Evolutionary conservation across 2,329 filamentous ascomycete genomes (phyloP).

Genomic region (Coniosporium tulheliwenetii): DNA sequence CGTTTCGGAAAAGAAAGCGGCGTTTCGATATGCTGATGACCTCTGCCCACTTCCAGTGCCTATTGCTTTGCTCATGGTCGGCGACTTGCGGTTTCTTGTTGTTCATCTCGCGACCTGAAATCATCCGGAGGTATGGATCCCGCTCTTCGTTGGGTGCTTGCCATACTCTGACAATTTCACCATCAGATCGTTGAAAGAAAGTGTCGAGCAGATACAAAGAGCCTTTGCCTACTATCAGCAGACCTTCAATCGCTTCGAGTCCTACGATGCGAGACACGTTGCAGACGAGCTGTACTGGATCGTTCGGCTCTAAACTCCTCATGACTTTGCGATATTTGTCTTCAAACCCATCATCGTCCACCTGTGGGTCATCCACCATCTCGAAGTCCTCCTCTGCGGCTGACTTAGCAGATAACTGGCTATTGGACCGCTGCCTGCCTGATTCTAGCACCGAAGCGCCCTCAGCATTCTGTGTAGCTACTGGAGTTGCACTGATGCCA

Average conservation of each 20-base stretch:
- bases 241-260: constrained; percentile 81
- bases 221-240: constrained; percentile 84
- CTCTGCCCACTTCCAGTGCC: constrained; percentile 88
- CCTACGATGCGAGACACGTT: constrained; percentile 92
- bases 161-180: constrained; percentile 93
- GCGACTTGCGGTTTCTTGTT: constrained; percentile 31
- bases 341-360: constrained; percentile 73
- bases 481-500: not conserved
- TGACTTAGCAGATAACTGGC: constrained; percentile 25
- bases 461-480: constrained; percentile 2
- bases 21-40: constrained; percentile 93
- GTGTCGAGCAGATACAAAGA: constrained; percentile 90
- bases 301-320: constrained; percentile 77
- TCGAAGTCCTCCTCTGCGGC: constrained; percentile 81
- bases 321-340: constrained; percentile 98
- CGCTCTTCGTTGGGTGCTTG: constrained; percentile 85
- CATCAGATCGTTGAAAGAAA: constrained; percentile 86
- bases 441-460: constrained; percentile 10
- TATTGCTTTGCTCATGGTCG: constrained; percentile 58
- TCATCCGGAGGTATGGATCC: constrained; percentile 89
- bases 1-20: constrained; percentile 86
- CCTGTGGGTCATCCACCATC: constrained; percentile 83
- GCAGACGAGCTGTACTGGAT: constrained; percentile 84
- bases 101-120: constrained; percentile 59
- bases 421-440: constrained; percentile 18